Conservation (phyloP, 768 basidiomycete species). For the Tremella mesenterica region DNA sequence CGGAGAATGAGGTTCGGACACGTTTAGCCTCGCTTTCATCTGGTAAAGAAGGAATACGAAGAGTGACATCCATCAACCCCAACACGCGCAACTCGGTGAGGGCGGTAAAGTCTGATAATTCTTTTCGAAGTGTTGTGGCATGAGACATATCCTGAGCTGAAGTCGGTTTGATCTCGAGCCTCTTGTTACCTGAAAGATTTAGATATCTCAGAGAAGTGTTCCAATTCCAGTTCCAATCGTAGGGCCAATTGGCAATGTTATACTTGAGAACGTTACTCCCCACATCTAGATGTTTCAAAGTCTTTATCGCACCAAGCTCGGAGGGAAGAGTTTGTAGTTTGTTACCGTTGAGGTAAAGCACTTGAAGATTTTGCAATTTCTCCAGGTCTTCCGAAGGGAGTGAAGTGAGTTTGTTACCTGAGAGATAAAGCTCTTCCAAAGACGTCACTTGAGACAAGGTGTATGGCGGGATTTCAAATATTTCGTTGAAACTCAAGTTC, state of each 20-base stretch:
- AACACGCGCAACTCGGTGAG: conserved; percentile 76
- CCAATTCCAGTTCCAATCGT: conserved; percentile 99
- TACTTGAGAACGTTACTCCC: conserved; percentile 91
- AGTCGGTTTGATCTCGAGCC: conserved; percentile 85
- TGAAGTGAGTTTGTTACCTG: conserved; percentile 86
- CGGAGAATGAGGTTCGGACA: conserved; percentile 79
- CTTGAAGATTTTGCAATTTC: conserved; percentile 57
- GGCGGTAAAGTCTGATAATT: conserved; percentile 67
- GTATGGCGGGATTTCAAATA: conserved; percentile 71
- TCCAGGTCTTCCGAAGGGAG: conserved; percentile 84
- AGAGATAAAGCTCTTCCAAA: conserved; percentile 81
- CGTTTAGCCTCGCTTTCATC: conserved; percentile 71
- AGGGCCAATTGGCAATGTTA: conserved; percentile 96
- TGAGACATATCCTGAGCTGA: conserved; percentile 45
- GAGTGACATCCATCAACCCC: conserved; percentile 91
- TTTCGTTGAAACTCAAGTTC: conserved; percentile 90
- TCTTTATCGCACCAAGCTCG: conserved; percentile 74
- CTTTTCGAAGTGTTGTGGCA: conserved; percentile 40
- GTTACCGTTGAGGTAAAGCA: conserved; percentile 88
- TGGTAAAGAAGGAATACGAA: conserved; percentile 52
- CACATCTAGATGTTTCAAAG: conserved; percentile 73
- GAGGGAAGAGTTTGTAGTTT: conserved; percentile 82
- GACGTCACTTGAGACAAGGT: conserved; percentile 62
- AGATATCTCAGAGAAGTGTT: conserved; percentile 87
- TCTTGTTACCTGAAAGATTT: conserved; percentile 94